A percentile compares a stretch with the other conserved stretches of the same genome.
Conservation (phyloP, 768 basidiomycete species). For the Botryobasidium botryosum region DNA sequence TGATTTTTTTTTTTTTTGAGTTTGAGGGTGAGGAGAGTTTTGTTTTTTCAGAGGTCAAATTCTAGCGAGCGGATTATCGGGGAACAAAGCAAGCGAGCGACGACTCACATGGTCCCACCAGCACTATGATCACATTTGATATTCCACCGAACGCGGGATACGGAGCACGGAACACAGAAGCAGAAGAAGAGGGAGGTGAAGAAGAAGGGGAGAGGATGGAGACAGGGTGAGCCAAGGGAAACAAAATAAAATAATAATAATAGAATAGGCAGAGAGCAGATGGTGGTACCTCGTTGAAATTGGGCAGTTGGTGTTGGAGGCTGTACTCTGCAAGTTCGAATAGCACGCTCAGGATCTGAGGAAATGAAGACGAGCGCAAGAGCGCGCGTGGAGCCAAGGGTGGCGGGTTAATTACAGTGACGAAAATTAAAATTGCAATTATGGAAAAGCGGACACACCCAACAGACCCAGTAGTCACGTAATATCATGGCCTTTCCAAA, state of each 20-base stretch:
- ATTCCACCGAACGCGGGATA: too few relatives aligned
- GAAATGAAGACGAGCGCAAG: neutral
- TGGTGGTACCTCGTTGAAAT: conserved; percentile 60
- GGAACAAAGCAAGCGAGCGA: too few relatives aligned
- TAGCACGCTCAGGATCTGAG: conserved; percentile 67
- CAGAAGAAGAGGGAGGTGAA: too few relatives aligned
- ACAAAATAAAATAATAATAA: too few relatives aligned
- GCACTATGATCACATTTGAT: conserved; percentile 32
- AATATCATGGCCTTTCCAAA: conserved; percentile 83
- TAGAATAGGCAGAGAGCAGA: too few relatives aligned
- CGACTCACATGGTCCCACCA: conserved; percentile 85
- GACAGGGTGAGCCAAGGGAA: too few relatives aligned
- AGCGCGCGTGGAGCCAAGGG: neutral
- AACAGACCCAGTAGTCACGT: conserved; percentile 88
- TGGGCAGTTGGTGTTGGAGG: conserved; percentile 71
- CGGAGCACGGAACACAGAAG: conserved; percentile 12
- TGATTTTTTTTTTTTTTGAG: too few relatives aligned
- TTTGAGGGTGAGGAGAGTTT: too few relatives aligned
- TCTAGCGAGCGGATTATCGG: too few relatives aligned
- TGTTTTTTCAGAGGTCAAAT: too few relatives aligned
- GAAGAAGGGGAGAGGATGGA: too few relatives aligned
- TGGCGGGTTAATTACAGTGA: neutral
- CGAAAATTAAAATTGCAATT: neutral
- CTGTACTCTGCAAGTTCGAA: conserved; percentile 85
- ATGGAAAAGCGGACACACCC: conserved; percentile 32